Evolutionary conservation across 2,329 filamentous ascomycete species (phyloP), one percentile per base, ranked within the genome.

Genomic region (Fusarium chaquense): DNA sequence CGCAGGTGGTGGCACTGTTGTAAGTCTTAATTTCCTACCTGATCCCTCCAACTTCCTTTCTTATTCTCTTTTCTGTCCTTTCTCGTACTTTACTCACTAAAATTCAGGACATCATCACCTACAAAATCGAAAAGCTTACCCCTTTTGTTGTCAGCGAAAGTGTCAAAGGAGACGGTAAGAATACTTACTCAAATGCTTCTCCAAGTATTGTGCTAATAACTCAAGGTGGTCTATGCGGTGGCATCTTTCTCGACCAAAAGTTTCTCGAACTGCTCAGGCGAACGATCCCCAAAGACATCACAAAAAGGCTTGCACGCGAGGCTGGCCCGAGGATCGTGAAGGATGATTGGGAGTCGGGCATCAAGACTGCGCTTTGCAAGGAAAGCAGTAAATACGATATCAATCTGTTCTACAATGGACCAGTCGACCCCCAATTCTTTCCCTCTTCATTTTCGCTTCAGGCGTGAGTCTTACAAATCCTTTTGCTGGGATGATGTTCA

Each of bases 211-310:
- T 18, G 5, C 32, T 56, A 30, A 43, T 9, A 3, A 12, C 1
- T 4, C 11, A 18, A 82, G 81, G 81, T 7, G 76, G 62, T 0
- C 67, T 84, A 0, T 83, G 80, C 9, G 82, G 83, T 1, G 81
- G 76, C 1, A 75, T 82, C 0, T 81, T 83, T n/a, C 73, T 84
- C 1, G 81, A 83, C 47, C 73, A 83, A 8, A 68, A 57, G 0
- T 84, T 84, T 45, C 7, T 70, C 2, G 3, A 54, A 0, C 52
- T 79, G 0, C 63, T 84, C 2, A 66, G 72, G 36, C 11, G 26
- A 0, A 76, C 72, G 6, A 45, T 83, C 0, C 59, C 72, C 0
- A 11, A 22, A 0, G 7, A 58, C 0, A 35, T 60, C 0, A 76
- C 71, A 72, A 15, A 28, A 3, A 72, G 64, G 0, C 28, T 73